Evolutionary conservation across 805 yeast species (phyloP).

Genomic region (Saccharomyces jurei): DNA sequence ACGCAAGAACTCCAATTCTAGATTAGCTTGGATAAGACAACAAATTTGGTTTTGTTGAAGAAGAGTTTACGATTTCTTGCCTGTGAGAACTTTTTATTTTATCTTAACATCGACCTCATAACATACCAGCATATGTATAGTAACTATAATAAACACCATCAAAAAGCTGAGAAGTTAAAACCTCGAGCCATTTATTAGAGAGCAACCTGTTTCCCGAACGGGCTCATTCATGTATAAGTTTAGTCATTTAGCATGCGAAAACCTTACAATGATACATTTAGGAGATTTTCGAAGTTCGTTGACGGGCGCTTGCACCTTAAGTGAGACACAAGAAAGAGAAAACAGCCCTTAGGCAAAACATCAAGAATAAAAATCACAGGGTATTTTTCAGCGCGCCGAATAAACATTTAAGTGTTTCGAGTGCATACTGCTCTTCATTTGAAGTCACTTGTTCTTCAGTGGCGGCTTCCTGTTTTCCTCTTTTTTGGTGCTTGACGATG

Average conservation of each 20-base stretch:
- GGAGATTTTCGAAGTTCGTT: background rate
- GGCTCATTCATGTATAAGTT: background rate
- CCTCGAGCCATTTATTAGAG: background rate
- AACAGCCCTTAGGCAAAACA: background rate
- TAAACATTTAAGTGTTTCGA: background rate
- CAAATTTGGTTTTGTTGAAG: background rate
- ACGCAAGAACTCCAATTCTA: conserved; percentile 13
- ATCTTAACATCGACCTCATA: background rate
- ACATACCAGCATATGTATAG: background rate
- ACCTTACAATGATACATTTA: background rate
- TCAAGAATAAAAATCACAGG: background rate
- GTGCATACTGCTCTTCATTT: background rate
- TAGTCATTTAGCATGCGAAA: background rate
- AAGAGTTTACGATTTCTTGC: background rate
- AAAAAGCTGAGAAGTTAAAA: background rate
- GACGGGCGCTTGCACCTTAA: background rate
- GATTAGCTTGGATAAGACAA: background rate
- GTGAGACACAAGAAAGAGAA: background rate
- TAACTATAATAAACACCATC: background rate
- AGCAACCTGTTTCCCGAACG: no score
- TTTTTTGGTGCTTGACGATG: background rate
- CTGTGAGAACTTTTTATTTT: background rate
- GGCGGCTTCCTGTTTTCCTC: background rate
- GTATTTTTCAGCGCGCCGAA: background rate
- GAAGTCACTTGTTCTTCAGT: background rate